These are phyloP conservation scores for Thalassiosira exigua DNA, from an alignment of 352 stramenopile species.

Conservation along the genomic window DNA sequence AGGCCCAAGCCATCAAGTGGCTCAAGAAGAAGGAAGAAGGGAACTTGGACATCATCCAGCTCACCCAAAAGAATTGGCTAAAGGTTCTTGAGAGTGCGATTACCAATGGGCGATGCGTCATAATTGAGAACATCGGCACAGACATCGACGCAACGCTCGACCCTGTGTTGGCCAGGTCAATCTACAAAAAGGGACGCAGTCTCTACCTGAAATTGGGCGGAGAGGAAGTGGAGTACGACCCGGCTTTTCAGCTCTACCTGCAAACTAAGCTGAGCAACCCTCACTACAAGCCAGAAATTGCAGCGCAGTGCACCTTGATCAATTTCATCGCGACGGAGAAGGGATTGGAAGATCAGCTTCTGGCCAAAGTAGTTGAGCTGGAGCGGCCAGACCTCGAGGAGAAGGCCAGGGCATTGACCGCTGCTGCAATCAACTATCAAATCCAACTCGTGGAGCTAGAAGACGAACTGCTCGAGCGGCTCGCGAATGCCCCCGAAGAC, in stretches of 20 bases:
- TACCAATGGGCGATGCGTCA: conserved; percentile 93
- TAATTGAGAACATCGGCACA: conserved; percentile 97
- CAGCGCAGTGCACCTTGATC: conserved; percentile 94
- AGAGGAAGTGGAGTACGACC: conserved; percentile 97
- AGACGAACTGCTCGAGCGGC: conserved; percentile 93
- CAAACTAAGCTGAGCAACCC: conserved; percentile 97
- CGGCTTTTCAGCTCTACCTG: conserved; percentile 95
- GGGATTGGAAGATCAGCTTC: conserved; percentile 94
- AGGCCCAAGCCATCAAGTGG: conserved; percentile 98
- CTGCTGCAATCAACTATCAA: conserved; percentile 90
- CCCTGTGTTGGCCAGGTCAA: conserved; percentile 92
- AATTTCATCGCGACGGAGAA: conserved; percentile 98
- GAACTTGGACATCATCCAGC: conserved; percentile 91
- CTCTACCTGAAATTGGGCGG: conserved; percentile 93
- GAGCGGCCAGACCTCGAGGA: conserved; percentile 94
- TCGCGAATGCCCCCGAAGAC: conserved; percentile 95
- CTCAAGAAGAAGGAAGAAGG: conserved; percentile 93
- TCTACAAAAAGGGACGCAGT: conserved; percentile 95
- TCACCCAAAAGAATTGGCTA: conserved; percentile 96
- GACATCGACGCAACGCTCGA: conserved; percentile 97
- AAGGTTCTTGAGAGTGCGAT: conserved; percentile 93
- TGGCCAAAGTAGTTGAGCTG: conserved; percentile 95
- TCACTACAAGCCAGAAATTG: conserved; percentile 98
- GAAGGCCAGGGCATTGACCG: conserved; percentile 92
- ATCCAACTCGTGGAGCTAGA: conserved; percentile 96